Conservation (phyloP, 345 rosid genomes). For the Litchi chinensis region DNA sequence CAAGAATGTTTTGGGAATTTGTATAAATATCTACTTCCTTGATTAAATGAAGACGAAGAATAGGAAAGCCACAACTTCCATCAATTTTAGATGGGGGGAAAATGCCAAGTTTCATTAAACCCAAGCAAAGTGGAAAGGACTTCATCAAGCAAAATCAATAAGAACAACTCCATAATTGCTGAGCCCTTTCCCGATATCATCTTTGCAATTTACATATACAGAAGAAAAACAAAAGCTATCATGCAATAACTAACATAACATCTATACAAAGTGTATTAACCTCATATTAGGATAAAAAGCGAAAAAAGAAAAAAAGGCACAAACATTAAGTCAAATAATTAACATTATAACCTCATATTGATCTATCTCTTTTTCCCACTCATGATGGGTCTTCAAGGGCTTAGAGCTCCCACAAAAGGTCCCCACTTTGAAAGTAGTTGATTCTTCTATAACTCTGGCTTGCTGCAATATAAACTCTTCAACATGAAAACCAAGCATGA, state of each 20-base stretch:
- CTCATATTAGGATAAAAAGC: neutral
- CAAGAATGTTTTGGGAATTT: too few species aligned
- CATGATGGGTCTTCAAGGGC: constrained; percentile 51
- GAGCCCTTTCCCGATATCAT: neutral
- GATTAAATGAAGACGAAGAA: neutral
- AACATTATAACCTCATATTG: constrained; percentile 64
- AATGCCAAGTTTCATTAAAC: neutral
- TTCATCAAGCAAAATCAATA: constrained; percentile 16
- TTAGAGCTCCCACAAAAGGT: constrained; percentile 60
- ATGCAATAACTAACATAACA: neutral
- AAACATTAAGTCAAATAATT: neutral
- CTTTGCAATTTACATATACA: neutral
- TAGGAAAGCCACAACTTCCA: neutral
- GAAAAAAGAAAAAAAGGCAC: constrained; percentile 4
- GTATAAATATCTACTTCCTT: too few species aligned
- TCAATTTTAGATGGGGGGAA: neutral
- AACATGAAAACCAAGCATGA: constrained; percentile 18
- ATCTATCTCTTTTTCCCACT: constrained; percentile 79
- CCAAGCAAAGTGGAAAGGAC: neutral
- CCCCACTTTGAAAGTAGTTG: constrained; percentile 73
- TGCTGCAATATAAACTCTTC: constrained; percentile 54
- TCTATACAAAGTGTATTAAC: constrained; percentile 7
- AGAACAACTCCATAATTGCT: neutral
- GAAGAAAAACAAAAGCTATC: neutral
- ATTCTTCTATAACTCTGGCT: constrained; percentile 78